phyloP scores from a whole-genome alignment of 768 basidiomycete genomes.

The Austroboletus festivus region DNA sequence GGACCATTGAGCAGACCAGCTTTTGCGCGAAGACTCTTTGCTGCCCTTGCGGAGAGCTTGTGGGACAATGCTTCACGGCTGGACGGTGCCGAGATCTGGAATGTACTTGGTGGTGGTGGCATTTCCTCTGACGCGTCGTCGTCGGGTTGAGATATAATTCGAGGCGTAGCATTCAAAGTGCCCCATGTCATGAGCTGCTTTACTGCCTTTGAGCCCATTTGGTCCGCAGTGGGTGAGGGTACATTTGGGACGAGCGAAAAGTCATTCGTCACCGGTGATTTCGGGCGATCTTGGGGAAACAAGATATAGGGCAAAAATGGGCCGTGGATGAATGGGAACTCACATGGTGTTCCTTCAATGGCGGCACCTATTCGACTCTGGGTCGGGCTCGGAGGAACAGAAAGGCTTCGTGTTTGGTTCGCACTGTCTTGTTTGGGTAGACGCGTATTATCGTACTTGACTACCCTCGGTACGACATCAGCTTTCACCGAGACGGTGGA shows the following conservation, averaged over 20 bases:
- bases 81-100: constrained; percentile 75
- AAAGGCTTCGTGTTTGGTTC: constrained; percentile 38
- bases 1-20: constrained; percentile 57
- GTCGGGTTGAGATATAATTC: constrained; percentile 68
- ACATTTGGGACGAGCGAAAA: constrained; percentile 81
- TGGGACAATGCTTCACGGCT: constrained; percentile 79
- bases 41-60: constrained; percentile 76
- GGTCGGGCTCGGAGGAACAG: constrained; percentile 83
- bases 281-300: constrained; percentile 54
- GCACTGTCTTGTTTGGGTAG: constrained; percentile 67
- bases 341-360: constrained; percentile 89
- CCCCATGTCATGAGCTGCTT: constrained; percentile 99
- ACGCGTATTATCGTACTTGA: constrained; percentile 80
- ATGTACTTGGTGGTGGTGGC: constrained; percentile 52
- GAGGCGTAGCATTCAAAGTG: constrained; percentile 86
- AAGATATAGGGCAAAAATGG: constrained; percentile 4
- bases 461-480: constrained; percentile 52
- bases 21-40: constrained; percentile 75
- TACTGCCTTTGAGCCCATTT: constrained; percentile 77
- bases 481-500: constrained; percentile 27
- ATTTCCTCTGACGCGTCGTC: constrained; percentile 43
- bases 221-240: constrained; percentile 82
- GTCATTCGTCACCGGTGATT: constrained; percentile 48
- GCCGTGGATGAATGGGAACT: constrained; percentile 32
- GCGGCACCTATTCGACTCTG: constrained; percentile 89